phyloP scores from a whole-genome alignment of 1,139 yeast species.

The Geotrichum reessii region DNA sequence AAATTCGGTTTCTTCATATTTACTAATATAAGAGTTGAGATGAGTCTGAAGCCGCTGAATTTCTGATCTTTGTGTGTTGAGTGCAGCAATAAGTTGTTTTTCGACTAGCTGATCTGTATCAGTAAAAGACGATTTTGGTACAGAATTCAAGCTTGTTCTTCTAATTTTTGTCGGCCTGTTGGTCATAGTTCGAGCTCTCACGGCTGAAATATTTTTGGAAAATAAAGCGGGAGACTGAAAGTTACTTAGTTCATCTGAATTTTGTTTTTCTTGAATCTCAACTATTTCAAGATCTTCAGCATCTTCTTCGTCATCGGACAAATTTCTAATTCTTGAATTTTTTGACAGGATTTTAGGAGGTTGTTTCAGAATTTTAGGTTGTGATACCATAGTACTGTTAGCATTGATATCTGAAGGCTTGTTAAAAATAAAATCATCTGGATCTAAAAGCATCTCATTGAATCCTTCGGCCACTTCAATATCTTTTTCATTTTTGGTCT shows the following conservation, averaged over 20 bases:
- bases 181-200: constrained; percentile 3
- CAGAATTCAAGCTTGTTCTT: neutral
- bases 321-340: neutral
- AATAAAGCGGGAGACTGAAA: neutral
- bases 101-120: constrained; percentile 14
- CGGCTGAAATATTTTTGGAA: neutral
- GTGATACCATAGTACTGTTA: neutral
- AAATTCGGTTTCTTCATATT: constrained; percentile 7
- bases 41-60: constrained; percentile 14
- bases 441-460: constrained; percentile 12
- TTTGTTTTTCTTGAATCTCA: constrained; percentile 8
- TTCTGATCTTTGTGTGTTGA: constrained; percentile 13
- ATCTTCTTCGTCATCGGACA: neutral
- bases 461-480: constrained; percentile 7
- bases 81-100: constrained; percentile 14
- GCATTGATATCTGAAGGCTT: neutral
- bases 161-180: constrained; percentile 6
- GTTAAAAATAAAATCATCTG: constrained; percentile 1
- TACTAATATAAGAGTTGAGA: constrained; percentile 5
- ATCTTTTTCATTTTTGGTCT: neutral
- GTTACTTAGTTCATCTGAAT: neutral
- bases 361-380: neutral
- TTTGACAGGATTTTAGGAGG: neutral
- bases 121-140: neutral
- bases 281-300: constrained; percentile 12